phyloP scores from a whole-genome alignment of 1,284 basidiomycete species.

The Cutaneotrichosporon daszewskae region DNA sequence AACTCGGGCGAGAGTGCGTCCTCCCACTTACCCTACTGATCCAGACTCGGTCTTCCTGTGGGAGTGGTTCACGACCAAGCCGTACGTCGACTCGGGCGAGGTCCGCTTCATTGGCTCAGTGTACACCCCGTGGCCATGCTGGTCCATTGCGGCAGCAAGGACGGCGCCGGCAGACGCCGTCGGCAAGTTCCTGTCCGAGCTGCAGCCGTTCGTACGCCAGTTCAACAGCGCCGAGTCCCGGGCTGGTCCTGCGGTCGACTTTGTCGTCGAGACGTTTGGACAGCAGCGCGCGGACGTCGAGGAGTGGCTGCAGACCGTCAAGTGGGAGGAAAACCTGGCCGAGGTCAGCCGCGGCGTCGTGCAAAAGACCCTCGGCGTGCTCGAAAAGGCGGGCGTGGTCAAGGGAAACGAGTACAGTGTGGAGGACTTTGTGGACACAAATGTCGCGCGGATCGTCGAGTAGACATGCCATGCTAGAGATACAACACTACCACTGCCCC shows the following conservation, averaged over 20 bases:
- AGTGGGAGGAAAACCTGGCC: slow-evolving; percentile 63
- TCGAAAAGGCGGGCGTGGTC: slow-evolving; percentile 71
- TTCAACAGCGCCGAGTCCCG: slow-evolving; percentile 65
- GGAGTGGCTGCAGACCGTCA: slow-evolving; percentile 76
- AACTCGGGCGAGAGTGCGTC: slow-evolving; percentile 61
- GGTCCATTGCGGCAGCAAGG: slow-evolving; percentile 81
- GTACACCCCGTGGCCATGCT: slow-evolving; percentile 85
- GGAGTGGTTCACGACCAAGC: slow-evolving; percentile 98
- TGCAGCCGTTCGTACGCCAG: slow-evolving; percentile 60
- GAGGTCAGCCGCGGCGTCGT: slow-evolving; percentile 52
- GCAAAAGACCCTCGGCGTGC: slow-evolving; percentile 39
- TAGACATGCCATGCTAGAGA: slow-evolving; percentile 1
- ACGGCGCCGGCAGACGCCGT: slow-evolving; percentile 54
- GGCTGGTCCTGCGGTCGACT: slow-evolving; percentile 60
- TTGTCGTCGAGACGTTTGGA: slow-evolving; percentile 69
- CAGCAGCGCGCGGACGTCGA: slow-evolving; percentile 60
- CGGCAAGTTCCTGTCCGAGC: slow-evolving; percentile 56
- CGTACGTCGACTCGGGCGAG: slow-evolving; percentile 74
- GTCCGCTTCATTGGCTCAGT: slow-evolving; percentile 60
- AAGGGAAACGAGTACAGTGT: slow-evolving; percentile 33
- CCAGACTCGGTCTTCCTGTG: slow-evolving; percentile 55
- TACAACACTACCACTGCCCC: no score
- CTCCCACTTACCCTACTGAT: background rate
- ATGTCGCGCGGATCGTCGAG: slow-evolving; percentile 52
- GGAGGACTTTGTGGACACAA: slow-evolving; percentile 61